Conservation (phyloP, 2,329 filamentous ascomycete genomes). For the Sclerotinia sclerotiorum region DNA sequence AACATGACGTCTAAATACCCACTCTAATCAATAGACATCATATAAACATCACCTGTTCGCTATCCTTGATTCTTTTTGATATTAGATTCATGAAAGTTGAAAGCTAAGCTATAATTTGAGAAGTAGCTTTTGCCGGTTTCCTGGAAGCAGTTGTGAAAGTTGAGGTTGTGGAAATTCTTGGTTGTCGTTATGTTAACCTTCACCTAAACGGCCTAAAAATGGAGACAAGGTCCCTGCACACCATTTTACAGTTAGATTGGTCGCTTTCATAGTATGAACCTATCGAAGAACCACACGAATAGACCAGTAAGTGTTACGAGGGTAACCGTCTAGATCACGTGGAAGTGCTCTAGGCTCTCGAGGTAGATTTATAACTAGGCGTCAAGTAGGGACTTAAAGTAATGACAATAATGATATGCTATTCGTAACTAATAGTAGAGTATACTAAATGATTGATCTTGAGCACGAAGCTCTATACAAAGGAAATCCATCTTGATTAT, state of each 20-base stretch:
- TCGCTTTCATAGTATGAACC: not conserved
- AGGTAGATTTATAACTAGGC: too few species aligned
- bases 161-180: not conserved
- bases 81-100: not conserved
- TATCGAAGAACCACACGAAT: not conserved
- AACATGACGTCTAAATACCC: conserved; percentile 1
- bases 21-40: not conserved
- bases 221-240: conserved; percentile 9
- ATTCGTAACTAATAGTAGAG: too few species aligned
- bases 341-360: too few species aligned
- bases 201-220: not conserved
- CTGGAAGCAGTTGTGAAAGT: not conserved
- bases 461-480: too few species aligned
- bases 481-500: too few species aligned
- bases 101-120: not conserved
- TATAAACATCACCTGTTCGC: not conserved
- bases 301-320: not conserved
- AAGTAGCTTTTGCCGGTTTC: not conserved
- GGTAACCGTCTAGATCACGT: too few species aligned
- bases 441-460: too few species aligned
- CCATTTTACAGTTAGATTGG: not conserved
- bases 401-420: too few species aligned
- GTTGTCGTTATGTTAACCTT: conserved; percentile 1
- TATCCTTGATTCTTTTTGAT: not conserved
- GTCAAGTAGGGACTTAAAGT: too few species aligned